Evolutionary conservation across 2,329 filamentous ascomycete genomes (phyloP), one percentile per base, ranked within the genome.

Genomic region (Zymoseptoria brevis): DNA sequence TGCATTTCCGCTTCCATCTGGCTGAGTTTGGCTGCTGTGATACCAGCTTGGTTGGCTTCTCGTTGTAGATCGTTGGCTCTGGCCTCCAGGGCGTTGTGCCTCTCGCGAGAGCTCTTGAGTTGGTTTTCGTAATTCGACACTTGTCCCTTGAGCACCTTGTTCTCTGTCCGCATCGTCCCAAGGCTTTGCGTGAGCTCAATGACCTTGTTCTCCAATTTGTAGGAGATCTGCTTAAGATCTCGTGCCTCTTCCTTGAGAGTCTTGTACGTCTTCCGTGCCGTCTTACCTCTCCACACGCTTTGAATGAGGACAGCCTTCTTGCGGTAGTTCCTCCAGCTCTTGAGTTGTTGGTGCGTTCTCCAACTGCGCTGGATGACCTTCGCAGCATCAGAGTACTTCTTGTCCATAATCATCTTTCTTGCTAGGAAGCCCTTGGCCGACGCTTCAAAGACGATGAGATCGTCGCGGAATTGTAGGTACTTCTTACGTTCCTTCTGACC

Each of bases 201-300:
- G 63, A 99, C 94, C 85, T 99, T 99, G 83, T 99, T 97, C 76
- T 99, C 94, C 69, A 99, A 80, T 80, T 96, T 97, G 81, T 99
- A 99, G 2, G 94, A 97, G 68, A 99, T 99, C 76, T 97, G 93
- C 81, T 97, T 97, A 74, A 99, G 84, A 79, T 99, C 95, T 72
- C 94, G 89, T 65, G 94, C 94, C 76, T 99, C 94, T 76, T 96
- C 92, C 67, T 94, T 90, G 62, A 96, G 79, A 68, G 80, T 85
- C 84, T 96, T 97, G 81, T 99, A 99, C 54, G 84, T 86, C 66
- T 82, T 84, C 66, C 94, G 86, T 57, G 94, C 93, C 64, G 76
- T 72, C 75, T 84, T 92, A 73, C 92, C 93, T 73, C 94, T 87
- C 90, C 90, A 97, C 72, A 97, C 75, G 75, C 87, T 96, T 76